A percentile compares a stretch with the other conserved stretches of the same genome.
Evolutionary conservation across 2,329 filamentous ascomycete genomes (phyloP).

Genomic region (Diplodia corticola): DNA sequence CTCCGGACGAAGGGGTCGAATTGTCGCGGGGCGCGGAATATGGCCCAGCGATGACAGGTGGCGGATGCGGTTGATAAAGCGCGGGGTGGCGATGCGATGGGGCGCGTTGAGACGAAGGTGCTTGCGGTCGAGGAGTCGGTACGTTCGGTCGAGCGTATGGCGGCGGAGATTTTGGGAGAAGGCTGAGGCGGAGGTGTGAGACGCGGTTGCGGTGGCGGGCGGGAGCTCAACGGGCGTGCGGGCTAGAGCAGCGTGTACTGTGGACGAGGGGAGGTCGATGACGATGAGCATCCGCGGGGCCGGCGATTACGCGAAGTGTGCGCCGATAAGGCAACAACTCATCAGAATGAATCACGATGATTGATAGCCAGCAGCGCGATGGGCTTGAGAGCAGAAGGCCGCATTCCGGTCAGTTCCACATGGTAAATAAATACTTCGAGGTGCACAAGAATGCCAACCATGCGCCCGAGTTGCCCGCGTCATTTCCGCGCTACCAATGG

Average conservation of each 20-base stretch:
- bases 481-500: neutral
- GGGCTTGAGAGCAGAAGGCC: neutral
- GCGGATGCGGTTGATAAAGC: constrained; percentile 6
- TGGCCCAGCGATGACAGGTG: constrained; percentile 21
- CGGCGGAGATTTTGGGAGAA: neutral
- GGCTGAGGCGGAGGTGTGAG: neutral
- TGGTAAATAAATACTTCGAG: neutral
- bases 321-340: neutral
- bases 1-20: constrained; percentile 30
- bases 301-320: constrained; percentile 8
- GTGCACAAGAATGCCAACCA: neutral
- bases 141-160: neutral
- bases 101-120: neutral
- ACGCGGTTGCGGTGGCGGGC: constrained; percentile 17
- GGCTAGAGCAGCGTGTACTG: neutral
- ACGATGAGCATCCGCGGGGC: constrained; percentile 16
- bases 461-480: neutral
- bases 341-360: constrained; percentile 8
- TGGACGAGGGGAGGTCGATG: constrained; percentile 20
- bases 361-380: neutral
- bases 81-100: constrained; percentile 5
- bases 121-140: neutral
- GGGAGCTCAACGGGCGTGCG: constrained; percentile 14
- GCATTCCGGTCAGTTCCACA: neutral
- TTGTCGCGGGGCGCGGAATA: constrained; percentile 4